Percentiles rank a stretch among this genome's conserved stretches.
These are phyloP conservation scores for Zasmidium cellare DNA, from an alignment of 2,329 filamentous ascomycete species.

Conservation along the genomic window DNA sequence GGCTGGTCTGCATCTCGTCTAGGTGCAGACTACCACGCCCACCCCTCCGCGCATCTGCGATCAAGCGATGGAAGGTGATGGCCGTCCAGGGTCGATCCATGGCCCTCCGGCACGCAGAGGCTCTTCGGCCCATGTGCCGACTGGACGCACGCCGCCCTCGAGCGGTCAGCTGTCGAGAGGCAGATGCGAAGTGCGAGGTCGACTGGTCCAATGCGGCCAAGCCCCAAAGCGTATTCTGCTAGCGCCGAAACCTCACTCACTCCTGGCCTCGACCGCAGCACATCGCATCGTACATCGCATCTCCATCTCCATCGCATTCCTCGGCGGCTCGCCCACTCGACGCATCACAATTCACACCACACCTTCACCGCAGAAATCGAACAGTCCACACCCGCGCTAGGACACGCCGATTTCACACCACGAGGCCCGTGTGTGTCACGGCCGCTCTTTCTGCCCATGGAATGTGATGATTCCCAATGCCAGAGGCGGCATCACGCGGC, in stretches of 20 bases:
- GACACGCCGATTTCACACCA: conserved; percentile 18
- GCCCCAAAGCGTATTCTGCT: conserved; percentile 2
- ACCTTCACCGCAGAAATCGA: not conserved
- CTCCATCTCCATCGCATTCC: conserved; percentile 14
- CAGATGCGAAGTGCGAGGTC: conserved; percentile 5
- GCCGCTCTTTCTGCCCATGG: conserved; percentile 12
- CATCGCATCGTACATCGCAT: conserved; percentile 6
- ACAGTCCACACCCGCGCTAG: conserved; percentile 13
- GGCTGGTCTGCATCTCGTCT: not conserved
- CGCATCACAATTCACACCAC: conserved; percentile 20
- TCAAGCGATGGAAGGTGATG: not conserved
- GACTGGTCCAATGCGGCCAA: not conserved
- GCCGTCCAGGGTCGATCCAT: too few species aligned
- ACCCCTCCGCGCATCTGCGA: not conserved
- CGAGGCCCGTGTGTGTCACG: conserved; percentile 13
- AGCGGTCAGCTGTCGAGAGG: conserved; percentile 10
- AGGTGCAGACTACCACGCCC: not conserved
- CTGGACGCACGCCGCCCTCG: conserved; percentile 1
- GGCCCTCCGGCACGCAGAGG: not conserved
- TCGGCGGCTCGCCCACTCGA: conserved; percentile 18
- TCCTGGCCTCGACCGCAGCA: not conserved
- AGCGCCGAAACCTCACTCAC: not conserved
- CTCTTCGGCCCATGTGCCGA: conserved; percentile 10
- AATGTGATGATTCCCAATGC: conserved; percentile 11
- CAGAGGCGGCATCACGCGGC: conserved; percentile 13